Percentiles rank a stretch among this genome's conserved stretches.
These are phyloP conservation scores for Xylaria sp. DNA, from an alignment of 2,329 filamentous ascomycete species.

Conservation along the genomic window DNA sequence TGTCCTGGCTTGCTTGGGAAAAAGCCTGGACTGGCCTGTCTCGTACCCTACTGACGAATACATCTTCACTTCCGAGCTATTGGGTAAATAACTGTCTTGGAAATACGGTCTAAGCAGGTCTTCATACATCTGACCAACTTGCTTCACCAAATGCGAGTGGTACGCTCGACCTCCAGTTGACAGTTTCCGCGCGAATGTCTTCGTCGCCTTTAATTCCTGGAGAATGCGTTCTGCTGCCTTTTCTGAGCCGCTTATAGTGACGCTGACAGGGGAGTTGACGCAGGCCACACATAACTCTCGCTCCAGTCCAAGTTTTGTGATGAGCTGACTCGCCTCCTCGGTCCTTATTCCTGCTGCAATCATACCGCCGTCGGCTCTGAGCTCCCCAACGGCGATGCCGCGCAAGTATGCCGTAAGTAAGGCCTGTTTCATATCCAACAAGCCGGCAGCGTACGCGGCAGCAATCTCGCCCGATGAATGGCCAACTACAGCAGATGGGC, in stretches of 20 bases:
- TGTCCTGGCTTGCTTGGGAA: neutral
- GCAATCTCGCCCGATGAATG: constrained; percentile 7
- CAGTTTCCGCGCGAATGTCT: constrained; percentile 17
- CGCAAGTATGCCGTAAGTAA: constrained; percentile 40
- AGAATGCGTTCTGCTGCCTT: constrained; percentile 1
- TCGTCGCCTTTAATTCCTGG: neutral
- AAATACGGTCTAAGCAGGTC: neutral
- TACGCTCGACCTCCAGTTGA: constrained; percentile 29
- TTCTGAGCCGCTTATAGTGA: constrained; percentile 31
- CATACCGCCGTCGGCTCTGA: constrained; percentile 36
- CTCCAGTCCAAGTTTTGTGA: neutral
- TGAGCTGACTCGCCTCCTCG: constrained; percentile 2
- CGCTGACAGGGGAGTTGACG: constrained; percentile 36
- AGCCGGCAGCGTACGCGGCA: constrained; percentile 41
- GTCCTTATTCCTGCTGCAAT: constrained; percentile 31
- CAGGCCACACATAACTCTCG: constrained; percentile 32
- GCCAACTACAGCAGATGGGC: neutral
- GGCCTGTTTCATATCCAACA: constrained; percentile 34
- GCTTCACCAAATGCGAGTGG: constrained; percentile 33
- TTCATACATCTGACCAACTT: constrained; percentile 21
- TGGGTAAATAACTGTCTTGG: neutral
- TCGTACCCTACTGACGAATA: neutral
- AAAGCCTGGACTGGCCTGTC: constrained; percentile 8
- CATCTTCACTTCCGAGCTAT: neutral
- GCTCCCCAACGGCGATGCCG: constrained; percentile 25